Evolutionary conservation across 345 rosid species (phyloP).

Genomic region (Citrus inodora): DNA sequence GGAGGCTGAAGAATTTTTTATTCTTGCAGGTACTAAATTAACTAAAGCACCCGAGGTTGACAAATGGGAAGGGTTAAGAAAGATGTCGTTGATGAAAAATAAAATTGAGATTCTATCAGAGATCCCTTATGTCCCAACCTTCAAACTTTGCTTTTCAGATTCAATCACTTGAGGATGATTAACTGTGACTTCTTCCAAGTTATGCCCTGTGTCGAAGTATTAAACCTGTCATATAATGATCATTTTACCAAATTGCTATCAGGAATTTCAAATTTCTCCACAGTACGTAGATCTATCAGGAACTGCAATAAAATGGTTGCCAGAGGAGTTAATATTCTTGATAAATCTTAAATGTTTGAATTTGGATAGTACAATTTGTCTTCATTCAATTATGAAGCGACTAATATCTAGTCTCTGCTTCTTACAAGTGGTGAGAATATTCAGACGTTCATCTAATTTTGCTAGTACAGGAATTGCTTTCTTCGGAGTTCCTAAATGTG

Average conservation of each 20-base stretch:
- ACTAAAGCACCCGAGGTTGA: too few species aligned
- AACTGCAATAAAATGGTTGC: background rate
- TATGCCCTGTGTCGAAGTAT: too few species aligned
- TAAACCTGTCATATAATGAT: background rate
- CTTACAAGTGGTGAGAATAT: background rate
- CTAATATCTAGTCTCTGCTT: background rate
- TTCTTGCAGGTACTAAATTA: too few species aligned
- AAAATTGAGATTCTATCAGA: too few species aligned
- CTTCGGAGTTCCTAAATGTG: background rate
- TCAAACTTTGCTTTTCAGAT: too few species aligned
- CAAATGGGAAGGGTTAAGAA: too few species aligned
- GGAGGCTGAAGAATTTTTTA: too few species aligned
- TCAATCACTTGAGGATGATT: too few species aligned
- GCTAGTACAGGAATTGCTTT: background rate
- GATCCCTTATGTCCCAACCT: too few species aligned
- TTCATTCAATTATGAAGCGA: background rate
- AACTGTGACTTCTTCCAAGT: too few species aligned
- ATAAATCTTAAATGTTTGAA: background rate
- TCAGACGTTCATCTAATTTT: background rate
- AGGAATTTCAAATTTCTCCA: background rate
- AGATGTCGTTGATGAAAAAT: too few species aligned
- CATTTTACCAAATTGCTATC: background rate
- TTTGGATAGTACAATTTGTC: background rate
- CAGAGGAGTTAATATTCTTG: background rate
- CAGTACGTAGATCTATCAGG: constrained; percentile 8